Conservation (phyloP, 2,329 filamentous ascomycete genomes). For the Colletotrichum sp. region DNA sequence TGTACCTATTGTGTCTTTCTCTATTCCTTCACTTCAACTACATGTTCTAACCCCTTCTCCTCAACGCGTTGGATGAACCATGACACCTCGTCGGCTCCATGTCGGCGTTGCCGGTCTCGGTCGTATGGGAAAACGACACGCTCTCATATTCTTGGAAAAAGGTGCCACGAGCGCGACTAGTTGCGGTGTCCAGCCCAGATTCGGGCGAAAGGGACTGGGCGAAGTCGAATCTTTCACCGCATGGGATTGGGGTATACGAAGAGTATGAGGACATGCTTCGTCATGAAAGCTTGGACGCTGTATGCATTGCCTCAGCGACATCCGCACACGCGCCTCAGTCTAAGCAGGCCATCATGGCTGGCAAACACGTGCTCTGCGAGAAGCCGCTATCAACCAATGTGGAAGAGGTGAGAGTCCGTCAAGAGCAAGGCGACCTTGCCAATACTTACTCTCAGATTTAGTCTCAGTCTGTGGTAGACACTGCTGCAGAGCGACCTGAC, state of each 20-base stretch:
- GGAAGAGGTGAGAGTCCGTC: background rate
- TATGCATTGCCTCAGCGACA: background rate
- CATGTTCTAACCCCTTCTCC: too few relatives aligned
- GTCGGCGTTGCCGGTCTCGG: background rate
- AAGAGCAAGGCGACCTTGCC: too few relatives aligned
- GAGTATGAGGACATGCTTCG: background rate
- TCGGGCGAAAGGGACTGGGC: background rate
- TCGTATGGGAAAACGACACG: background rate
- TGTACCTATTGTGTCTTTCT: too few relatives aligned
- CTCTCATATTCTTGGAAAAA: background rate
- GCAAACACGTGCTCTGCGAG: background rate
- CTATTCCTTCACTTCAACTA: accelerated
- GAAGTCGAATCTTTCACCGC: background rate
- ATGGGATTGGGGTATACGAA: background rate
- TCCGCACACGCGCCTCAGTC: background rate
- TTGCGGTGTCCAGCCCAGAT: background rate
- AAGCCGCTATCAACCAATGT: background rate
- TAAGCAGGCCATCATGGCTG: background rate
- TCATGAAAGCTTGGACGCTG: background rate
- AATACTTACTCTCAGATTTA: background rate
- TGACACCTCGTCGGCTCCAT: too few relatives aligned
- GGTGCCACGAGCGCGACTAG: background rate
- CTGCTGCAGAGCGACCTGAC: background rate
- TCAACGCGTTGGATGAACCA: too few relatives aligned
- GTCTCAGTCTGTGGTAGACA: background rate